Evolutionary conservation across 257 asterid species (phyloP), one percentile per base, ranked within the genome.

Genomic region (Lycium barbarum): DNA sequence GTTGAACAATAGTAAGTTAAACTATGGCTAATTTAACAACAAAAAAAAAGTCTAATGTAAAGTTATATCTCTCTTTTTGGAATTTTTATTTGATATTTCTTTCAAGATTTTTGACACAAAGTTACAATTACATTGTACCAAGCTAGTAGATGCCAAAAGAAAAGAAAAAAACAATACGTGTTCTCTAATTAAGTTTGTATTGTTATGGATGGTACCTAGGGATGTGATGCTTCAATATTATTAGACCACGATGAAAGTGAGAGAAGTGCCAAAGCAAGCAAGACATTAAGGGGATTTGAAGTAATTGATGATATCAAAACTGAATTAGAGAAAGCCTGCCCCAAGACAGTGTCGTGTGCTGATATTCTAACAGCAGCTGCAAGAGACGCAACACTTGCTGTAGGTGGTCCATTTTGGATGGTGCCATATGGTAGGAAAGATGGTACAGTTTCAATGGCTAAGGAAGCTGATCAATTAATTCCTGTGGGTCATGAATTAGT

Each of bases 371-470:
- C 98, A 0, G 93, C 91, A 0, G 93, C 93, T 0, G 94, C 98
- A 22, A 88, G 97, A 18, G 98, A 95, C 83, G 95, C 98, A 45
- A 95, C 98, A 4, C 81, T 90, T 8, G 85, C 88, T 0, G 94
- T 87, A 7, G 97, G 97, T 35, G 98, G 98, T 12, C 98, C 98
- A 0, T 95, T 87, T 89, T 95, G 97, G 98, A 93, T 88, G 84
- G 98, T 94, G 58, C 97, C 98, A 0, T 95, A 88, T 86, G 98
- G 98, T 3, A 91, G 97, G 67, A 94, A 93, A 83, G 98, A 95
- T 88, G 98, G 98, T 0, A 88, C 86, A 2, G 82, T 94, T 55
- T 95, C 98, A 84, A 55, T 87, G 3, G 91, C 93, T 6, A 80
- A 47, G 79, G 99, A 95, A 76, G 97, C 97, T 49, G 71, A 92